A percentile compares a stretch with the other conserved stretches of the same genome.
These are phyloP conservation scores for Penicillium sp. DNA, from an alignment of 2,329 filamentous ascomycete genomes.

Conservation along the genomic window DNA sequence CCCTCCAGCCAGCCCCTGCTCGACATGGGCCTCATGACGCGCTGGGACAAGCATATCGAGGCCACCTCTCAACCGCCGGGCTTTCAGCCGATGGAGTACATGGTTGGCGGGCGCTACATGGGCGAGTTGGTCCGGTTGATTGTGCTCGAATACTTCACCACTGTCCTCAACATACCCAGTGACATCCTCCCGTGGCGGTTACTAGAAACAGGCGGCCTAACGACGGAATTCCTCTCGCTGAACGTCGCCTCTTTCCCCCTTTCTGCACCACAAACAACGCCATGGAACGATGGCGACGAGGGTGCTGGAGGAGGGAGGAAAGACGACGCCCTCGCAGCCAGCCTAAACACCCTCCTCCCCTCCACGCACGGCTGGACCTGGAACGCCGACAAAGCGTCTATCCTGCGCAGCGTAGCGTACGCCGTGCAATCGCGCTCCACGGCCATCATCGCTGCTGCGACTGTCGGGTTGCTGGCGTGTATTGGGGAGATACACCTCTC, in stretches of 20 bases:
- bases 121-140: conserved; percentile 69
- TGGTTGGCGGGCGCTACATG: conserved; percentile 69
- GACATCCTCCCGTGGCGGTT: conserved; percentile 47
- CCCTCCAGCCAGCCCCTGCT: conserved; percentile 62
- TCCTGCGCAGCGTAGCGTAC: conserved; percentile 61
- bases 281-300: not conserved
- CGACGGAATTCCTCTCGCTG: conserved; percentile 51
- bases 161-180: conserved; percentile 33
- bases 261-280: conserved; percentile 19
- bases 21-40: conserved; percentile 58
- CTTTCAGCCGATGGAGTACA: conserved; percentile 76
- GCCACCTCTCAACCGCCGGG: conserved; percentile 61
- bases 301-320: conserved; percentile 15
- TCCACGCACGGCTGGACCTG: conserved; percentile 50
- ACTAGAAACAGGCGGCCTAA: conserved; percentile 6
- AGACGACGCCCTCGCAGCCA: conserved; percentile 44
- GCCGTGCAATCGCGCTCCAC: conserved; percentile 67
- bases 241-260: conserved; percentile 54
- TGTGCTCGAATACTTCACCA: conserved; percentile 59
- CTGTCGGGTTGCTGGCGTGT: conserved; percentile 62
- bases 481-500: conserved; percentile 60
- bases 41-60: conserved; percentile 66
- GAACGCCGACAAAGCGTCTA: conserved; percentile 56
- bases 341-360: conserved; percentile 48
- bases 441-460: conserved; percentile 65